Conservation (phyloP, 2,329 filamentous ascomycete species). For the Botrytis porri region DNA sequence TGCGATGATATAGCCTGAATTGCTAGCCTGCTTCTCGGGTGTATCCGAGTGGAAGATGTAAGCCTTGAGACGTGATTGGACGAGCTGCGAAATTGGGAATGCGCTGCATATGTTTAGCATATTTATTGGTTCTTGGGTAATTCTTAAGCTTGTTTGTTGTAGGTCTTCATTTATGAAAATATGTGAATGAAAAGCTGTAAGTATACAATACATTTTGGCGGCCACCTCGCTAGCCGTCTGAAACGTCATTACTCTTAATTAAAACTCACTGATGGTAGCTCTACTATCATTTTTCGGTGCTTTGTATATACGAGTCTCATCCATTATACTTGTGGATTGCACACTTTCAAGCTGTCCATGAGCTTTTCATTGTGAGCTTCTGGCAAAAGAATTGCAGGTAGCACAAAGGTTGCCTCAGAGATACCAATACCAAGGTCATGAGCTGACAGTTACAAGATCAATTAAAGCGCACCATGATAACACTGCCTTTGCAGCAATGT, state of each 20-base stretch:
- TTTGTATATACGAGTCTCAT: not conserved
- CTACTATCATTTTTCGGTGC: not conserved
- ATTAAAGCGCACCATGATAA: not conserved
- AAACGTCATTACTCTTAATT: not conserved
- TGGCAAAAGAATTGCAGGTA: not conserved
- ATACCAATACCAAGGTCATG: slow-evolving; percentile 3
- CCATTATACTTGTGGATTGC: not conserved
- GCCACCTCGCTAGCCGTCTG: not conserved
- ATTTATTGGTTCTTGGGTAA: not conserved
- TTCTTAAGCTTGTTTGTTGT: not conserved
- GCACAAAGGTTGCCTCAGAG: not conserved
- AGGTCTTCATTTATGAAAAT: not conserved
- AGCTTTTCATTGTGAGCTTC: not conserved
- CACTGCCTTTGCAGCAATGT: not conserved
- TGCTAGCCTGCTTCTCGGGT: not conserved
- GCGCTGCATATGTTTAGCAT: not conserved
- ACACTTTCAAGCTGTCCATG: not conserved
- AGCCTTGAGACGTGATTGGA: not conserved
- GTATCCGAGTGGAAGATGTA: not conserved
- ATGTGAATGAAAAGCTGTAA: not conserved
- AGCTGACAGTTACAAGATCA: not conserved
- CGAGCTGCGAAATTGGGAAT: not conserved
- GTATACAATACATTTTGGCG: too few species aligned
- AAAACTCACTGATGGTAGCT: not conserved
- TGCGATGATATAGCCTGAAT: not conserved